Evolutionary conservation across 192 early-diverging fungal genomes (phyloP).

Genomic region (Spizellomyces sp.): DNA sequence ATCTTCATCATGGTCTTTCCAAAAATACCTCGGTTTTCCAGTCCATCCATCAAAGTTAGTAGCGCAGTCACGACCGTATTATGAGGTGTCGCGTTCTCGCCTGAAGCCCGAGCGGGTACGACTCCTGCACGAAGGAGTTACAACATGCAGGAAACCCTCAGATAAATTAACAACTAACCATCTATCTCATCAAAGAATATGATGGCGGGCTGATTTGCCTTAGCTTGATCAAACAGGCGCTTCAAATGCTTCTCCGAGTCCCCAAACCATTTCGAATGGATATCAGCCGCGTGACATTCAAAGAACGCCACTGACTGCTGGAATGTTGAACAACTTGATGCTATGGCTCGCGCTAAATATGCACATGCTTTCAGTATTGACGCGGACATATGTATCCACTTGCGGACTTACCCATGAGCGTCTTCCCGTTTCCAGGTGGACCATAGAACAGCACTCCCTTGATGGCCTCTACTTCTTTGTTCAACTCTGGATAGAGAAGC

Average conservation of each 20-base stretch:
- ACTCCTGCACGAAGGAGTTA: not conserved
- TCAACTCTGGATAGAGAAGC: constrained; percentile 70
- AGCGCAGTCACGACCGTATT: constrained; percentile 73
- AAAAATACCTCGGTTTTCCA: constrained; percentile 55
- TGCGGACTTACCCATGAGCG: constrained; percentile 61
- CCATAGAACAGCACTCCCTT: constrained; percentile 75
- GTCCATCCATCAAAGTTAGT: constrained; percentile 76
- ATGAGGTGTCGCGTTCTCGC: constrained; percentile 42
- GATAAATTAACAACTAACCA: constrained; percentile 30
- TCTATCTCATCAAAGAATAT: constrained; percentile 87
- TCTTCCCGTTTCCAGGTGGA: constrained; percentile 74
- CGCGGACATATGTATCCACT: not conserved
- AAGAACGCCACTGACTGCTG: constrained; percentile 66
- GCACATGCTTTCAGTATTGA: not conserved
- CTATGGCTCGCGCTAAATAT: constrained; percentile 43
- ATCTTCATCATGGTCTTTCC: not conserved
- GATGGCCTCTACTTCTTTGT: constrained; percentile 41
- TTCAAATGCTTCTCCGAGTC: constrained; percentile 69
- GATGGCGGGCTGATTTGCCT: constrained; percentile 67
- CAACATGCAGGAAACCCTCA: not conserved
- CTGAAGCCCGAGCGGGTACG: constrained; percentile 19
- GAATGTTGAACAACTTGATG: constrained; percentile 44
- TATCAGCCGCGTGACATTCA: constrained; percentile 72
- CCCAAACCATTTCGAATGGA: constrained; percentile 75
- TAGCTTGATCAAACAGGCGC: constrained; percentile 70